phyloP scores from a whole-genome alignment of 1,139 yeast genomes.

The Meyerozyma athensensis region DNA sequence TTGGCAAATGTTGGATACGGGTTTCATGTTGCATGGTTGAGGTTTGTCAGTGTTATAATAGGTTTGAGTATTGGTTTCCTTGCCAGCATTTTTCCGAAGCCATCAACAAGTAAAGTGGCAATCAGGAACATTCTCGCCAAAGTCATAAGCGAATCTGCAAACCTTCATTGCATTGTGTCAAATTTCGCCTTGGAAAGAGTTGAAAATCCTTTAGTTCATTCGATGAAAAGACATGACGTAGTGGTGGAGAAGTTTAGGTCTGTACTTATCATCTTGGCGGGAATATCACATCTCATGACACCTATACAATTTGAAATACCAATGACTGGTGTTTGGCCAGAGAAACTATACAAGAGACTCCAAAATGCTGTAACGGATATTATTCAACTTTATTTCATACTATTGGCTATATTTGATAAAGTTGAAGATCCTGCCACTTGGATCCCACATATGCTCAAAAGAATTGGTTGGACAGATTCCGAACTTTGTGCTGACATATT shows the following conservation, averaged over 20 bases:
- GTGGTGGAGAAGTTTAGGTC: slow-evolving; percentile 21
- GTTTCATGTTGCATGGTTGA: slow-evolving; percentile 23
- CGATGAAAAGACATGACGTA: slow-evolving; percentile 20
- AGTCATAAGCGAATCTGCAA: slow-evolving; percentile 24
- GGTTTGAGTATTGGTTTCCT: slow-evolving; percentile 30
- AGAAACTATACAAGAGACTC: slow-evolving; percentile 21
- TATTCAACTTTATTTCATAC: slow-evolving; percentile 24
- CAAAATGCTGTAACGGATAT: slow-evolving; percentile 25
- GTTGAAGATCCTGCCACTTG: slow-evolving; percentile 25
- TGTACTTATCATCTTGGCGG: slow-evolving; percentile 20
- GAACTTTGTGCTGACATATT: slow-evolving; percentile 30
- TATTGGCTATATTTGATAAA: slow-evolving; percentile 23
- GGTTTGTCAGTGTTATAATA: slow-evolving; percentile 26
- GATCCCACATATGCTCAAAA: slow-evolving; percentile 22
- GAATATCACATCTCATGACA: slow-evolving; percentile 19
- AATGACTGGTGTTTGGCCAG: slow-evolving; percentile 34
- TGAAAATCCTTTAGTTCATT: slow-evolving; percentile 18
- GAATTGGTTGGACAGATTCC: slow-evolving; percentile 31
- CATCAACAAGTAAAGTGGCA: slow-evolving; percentile 27
- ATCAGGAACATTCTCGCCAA: slow-evolving; percentile 23
- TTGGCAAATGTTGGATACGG: slow-evolving; percentile 26
- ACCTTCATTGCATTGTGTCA: slow-evolving; percentile 27
- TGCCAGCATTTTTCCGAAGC: slow-evolving; percentile 28
- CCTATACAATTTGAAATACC: slow-evolving; percentile 31
- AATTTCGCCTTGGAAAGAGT: slow-evolving; percentile 24